Conservation (phyloP, 345 rosid genomes). For the Eucalyptus albens region DNA sequence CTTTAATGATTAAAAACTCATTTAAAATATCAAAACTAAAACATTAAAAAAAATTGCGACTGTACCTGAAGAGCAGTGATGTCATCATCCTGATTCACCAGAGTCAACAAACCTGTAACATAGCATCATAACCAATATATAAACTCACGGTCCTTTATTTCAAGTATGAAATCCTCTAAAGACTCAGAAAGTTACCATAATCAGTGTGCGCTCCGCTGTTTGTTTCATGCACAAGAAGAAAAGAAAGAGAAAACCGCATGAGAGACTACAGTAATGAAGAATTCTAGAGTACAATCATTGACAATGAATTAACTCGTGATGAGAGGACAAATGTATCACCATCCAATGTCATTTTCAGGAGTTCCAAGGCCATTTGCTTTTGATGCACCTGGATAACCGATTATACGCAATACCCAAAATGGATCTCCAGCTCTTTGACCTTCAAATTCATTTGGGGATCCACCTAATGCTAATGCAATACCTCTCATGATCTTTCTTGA, state of each 20-base stretch:
- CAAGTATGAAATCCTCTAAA: background rate
- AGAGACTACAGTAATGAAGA: background rate
- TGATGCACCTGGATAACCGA: conserved; percentile 66
- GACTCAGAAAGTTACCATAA: conserved; percentile 41
- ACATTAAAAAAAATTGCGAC: background rate
- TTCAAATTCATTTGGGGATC: conserved; percentile 61
- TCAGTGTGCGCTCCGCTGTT: conserved; percentile 92
- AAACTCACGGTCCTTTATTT: background rate
- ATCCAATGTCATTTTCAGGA: conserved; percentile 50
- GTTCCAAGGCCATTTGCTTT: conserved; percentile 11
- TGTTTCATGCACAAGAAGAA: background rate
- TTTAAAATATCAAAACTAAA: background rate
- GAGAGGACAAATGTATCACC: background rate
- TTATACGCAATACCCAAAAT: conserved; percentile 84
- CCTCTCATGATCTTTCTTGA: conserved; percentile 77
- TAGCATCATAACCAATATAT: background rate
- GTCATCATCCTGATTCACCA: conserved; percentile 82
- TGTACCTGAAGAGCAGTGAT: conserved; percentile 78
- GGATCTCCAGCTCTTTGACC: conserved; percentile 72
- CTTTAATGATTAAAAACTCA: background rate
- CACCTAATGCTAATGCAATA: conserved; percentile 61
- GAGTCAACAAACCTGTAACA: conserved; percentile 53
- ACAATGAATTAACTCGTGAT: background rate
- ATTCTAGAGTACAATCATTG: background rate
- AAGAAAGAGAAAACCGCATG: background rate